Evolutionary conservation across 2,329 filamentous ascomycete species (phyloP), one percentile per base, ranked within the genome.

Genomic region (Leptoxyphium fumago): DNA sequence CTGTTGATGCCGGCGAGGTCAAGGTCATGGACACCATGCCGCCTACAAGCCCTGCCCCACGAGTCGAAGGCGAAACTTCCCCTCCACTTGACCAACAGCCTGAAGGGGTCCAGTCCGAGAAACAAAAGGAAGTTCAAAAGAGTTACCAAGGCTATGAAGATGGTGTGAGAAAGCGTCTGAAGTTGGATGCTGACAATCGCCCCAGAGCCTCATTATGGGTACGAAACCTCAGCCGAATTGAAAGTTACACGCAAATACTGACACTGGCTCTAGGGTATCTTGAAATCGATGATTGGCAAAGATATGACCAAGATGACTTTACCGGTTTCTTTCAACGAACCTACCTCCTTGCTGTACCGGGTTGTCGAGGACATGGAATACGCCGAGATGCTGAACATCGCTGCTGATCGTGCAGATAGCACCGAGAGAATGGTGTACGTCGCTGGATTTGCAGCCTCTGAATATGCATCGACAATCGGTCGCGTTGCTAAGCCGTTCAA

Each of bases 251-350:
- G 38, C 10, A 5, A 17, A 40, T 42, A 43, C 60, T 65, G 47
- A 65, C 50, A 10, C 30, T 1, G 28, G 18, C 1, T 15, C 7
- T 51, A 95, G 88, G 82, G 83, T 52, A 95, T 98, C 54, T 69
- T 98, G 50, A 98, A 96, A 68, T 96, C 89, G 17, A 96, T 98
- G 91, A 94, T 98, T 64, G 91, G 91, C 50, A 96, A 98, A 63
- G 91, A 98, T 60, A 96, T 98, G 91, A 96, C 91, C 32, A 96
- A 93, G 70, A 98, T 98, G 89, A 96, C 91, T 0, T 69, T 98
- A 15, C 91, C 91, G 0, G 91, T 98, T 2, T 94, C 91, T 0
- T 96, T 98, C 70, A 98, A 98, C 65, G 91, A 98, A 64, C 91
- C 91, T 0, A 98, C 91, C 0, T 96, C 91, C 5, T 70, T 98